Base-by-base conservation (phyloP, 2,329 filamentous ascomycete species). In the Dothiorella sarmentorum region DNA sequence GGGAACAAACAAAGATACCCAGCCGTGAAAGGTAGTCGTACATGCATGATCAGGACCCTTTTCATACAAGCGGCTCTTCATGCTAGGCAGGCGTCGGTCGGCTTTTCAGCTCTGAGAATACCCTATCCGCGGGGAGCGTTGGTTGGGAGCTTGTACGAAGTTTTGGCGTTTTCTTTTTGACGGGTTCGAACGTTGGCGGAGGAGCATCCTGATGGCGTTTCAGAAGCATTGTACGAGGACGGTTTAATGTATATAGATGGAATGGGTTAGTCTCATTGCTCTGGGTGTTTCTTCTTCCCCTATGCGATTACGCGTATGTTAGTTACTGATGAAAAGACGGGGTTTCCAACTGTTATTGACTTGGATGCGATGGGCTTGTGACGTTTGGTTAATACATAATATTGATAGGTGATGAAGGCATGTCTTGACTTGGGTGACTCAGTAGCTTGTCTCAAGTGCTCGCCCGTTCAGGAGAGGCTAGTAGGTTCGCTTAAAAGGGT, bases 1-100 rank as follows among this genome's bases (percentile, higher is more conserved):
- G 17, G 45, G 44, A 24, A 15, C 57, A 24, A 43, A 43, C 29
- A 58, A 43, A 47, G 56, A 58, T 42, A 58, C 44, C 44, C 44
- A 58, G 18, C 35, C 56, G 18, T 58, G 29, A 56, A n/a, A 27
- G 38, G 10, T n/a, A 35, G 26, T 13, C 20, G 52, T 56, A 44
- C 27, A 44, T 44, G 18, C 17, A 15, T 44, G 56, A 22, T 40
- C 33, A 40, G 49, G 17, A n/a, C 35, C 33, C 49, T 13, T 51
- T 20, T 13, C 17, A 17, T 7, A 33, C 15, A 10, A 20, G 45
- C 17, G 29, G 20, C 11, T 24, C 31, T 51, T 37, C 31, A 6
- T 13, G 20, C 45, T n/a, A n/a, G n/a, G n/a, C 18, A 29, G 49
- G 37, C 17, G 49, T 40, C 9, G 13, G 49, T 17, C 26, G 49